phyloP scores from a whole-genome alignment of 805 yeast genomes.

The Starmerella stellata region DNA sequence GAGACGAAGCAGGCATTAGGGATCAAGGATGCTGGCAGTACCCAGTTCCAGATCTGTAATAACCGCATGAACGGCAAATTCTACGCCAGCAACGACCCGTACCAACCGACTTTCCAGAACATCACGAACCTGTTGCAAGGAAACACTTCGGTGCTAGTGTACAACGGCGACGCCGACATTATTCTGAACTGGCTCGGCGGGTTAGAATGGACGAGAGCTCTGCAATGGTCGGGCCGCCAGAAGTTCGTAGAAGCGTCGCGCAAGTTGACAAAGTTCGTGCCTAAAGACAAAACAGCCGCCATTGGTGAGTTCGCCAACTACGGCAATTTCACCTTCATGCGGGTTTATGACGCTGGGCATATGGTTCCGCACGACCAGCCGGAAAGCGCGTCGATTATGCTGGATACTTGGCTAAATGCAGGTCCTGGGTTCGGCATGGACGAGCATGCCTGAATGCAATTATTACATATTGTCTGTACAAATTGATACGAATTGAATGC shows the following conservation, averaged over 20 bases:
- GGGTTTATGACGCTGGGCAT: slow-evolving; percentile 72
- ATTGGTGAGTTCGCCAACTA: slow-evolving; percentile 57
- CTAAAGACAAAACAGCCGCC: slow-evolving; percentile 22
- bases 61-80: slow-evolving; percentile 53
- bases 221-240: slow-evolving; percentile 42
- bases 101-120: slow-evolving; percentile 64
- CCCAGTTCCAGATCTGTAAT: slow-evolving; percentile 51
- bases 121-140: slow-evolving; percentile 54
- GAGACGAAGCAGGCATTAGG: slow-evolving; percentile 40
- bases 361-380: slow-evolving; percentile 89
- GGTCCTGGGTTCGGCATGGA: slow-evolving; percentile 6
- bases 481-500: too few relatives aligned
- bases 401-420: slow-evolving; percentile 46
- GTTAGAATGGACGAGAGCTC: slow-evolving; percentile 53
- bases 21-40: slow-evolving; percentile 28
- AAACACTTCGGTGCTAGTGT: slow-evolving; percentile 63
- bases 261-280: slow-evolving; percentile 27
- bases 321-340: slow-evolving; percentile 54
- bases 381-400: slow-evolving; percentile 46
- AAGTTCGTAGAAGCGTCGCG: slow-evolving; percentile 27
- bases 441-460: too few relatives aligned
- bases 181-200: slow-evolving; percentile 95
- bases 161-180: slow-evolving; percentile 92
- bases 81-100: slow-evolving; percentile 40
- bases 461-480: too few relatives aligned